These are phyloP conservation scores for Ceratobasidium sp. DNA, from an alignment of 1,284 basidiomycete species.

Conservation along the genomic window DNA sequence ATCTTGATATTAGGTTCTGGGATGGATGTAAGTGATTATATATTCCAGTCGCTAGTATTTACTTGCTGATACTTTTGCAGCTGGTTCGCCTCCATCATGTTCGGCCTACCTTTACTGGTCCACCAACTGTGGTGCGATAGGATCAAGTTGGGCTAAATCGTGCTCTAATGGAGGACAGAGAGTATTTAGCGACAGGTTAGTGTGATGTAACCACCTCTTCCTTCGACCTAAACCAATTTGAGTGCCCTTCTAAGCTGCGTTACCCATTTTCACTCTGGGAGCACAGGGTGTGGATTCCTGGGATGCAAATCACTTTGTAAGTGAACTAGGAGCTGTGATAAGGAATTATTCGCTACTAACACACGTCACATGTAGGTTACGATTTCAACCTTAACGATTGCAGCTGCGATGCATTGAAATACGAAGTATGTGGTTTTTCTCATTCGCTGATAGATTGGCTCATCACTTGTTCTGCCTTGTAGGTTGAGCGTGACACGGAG, in stretches of 20 bases:
- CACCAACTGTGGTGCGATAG: constrained; percentile 25
- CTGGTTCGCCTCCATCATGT: constrained; percentile 2
- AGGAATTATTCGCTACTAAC: no score
- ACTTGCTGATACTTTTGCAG: not conserved
- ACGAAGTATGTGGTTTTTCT: constrained; percentile 1
- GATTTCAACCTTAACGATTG: constrained; percentile 22
- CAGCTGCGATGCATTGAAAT: constrained; percentile 28
- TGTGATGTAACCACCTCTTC: not conserved
- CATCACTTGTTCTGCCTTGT: not conserved
- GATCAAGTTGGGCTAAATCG: constrained; percentile 26
- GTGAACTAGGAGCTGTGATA: not conserved
- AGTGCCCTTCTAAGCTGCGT: constrained; percentile 16
- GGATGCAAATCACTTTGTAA: constrained; percentile 21
- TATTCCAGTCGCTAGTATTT: not conserved
- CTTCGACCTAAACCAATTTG: no score
- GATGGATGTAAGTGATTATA: constrained; percentile 3
- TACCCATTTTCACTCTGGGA: constrained; percentile 18
- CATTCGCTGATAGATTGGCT: no score
- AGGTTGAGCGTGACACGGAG: constrained; percentile 13
- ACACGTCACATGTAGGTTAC: not conserved
- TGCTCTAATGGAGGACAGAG: constrained; percentile 22
- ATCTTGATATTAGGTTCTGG: constrained; percentile 33
- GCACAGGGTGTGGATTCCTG: constrained; percentile 25
- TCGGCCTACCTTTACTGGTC: constrained; percentile 31
- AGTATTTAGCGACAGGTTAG: constrained; percentile 28